Conservation (phyloP, 2,329 filamentous ascomycete species). For the Aspergillus brasiliensis region DNA sequence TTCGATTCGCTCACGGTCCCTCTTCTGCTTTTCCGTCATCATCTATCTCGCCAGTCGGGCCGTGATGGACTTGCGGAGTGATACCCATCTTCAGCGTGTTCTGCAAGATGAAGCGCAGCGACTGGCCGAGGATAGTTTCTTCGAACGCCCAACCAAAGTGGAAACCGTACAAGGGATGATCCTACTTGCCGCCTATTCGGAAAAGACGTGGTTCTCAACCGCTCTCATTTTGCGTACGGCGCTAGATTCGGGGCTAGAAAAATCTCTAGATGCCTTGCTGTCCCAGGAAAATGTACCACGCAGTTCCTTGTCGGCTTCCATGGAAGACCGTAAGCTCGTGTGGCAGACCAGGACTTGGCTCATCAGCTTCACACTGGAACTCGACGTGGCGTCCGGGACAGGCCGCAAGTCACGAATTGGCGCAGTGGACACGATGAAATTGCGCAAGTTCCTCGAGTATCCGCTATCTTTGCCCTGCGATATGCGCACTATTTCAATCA, state of each 20-base stretch:
- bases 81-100: conserved; percentile 38
- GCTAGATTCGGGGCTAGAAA: conserved; percentile 38
- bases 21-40: conserved; percentile 41
- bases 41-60: conserved; percentile 39
- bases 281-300: conserved; percentile 33
- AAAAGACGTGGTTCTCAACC: conserved; percentile 42
- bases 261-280: conserved; percentile 36
- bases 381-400: conserved; percentile 39
- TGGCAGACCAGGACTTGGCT: conserved; percentile 41
- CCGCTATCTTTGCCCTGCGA: conserved; percentile 38
- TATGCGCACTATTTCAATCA: conserved; percentile 38
- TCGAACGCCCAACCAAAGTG: conserved; percentile 38
- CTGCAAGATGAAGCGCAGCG: conserved; percentile 40
- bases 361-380: conserved; percentile 37
- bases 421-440: conserved; percentile 36
- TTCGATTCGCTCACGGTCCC: conserved; percentile 37
- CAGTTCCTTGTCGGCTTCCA: conserved; percentile 37
- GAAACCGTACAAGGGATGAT: conserved; percentile 43
- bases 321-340: conserved; percentile 37
- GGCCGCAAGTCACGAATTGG: conserved; percentile 38
- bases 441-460: conserved; percentile 38
- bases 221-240: conserved; percentile 40
- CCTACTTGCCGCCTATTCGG: conserved; percentile 38
- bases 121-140: conserved; percentile 40
- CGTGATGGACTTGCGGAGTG: conserved; percentile 33